Evolutionary conservation across 2,329 filamentous ascomycete species (phyloP), one percentile per base, ranked within the genome.

Genomic region (Ophiocordyceps australis): DNA sequence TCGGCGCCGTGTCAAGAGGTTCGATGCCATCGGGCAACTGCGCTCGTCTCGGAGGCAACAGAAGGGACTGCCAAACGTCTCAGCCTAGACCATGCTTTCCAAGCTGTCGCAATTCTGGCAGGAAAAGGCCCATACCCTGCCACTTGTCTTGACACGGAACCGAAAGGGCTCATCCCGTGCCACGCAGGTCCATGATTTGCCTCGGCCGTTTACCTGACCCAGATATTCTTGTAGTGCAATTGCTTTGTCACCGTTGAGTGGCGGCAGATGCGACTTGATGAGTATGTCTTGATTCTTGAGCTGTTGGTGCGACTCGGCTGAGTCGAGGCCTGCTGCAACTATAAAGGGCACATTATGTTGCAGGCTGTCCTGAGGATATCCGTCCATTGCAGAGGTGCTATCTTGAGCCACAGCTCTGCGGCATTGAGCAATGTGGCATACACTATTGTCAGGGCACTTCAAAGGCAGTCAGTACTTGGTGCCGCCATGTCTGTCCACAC

Each of bases 301-400:
- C 27, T 59, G 59, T 24, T 54, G 54, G 35, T 62, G 52, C 25
- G 56, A 38, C 27, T 52, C 41, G 49, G 53, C 23, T 31, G 39
- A 36, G 44, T 44, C 43, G 52, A 94, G 63, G 9, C 86, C 89
- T 20, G 82, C 82, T 18, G 92, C 65, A 24, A 91, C 59, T 32
- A 95, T 55, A 30, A 93, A 64, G 19, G 86, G 86, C 40, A 91
- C 64, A 52, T 89, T 91, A 53, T 89, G 83, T 46, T 74, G 70
- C 48, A 92, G 61, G 56, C 85, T 92, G 50, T 75, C 76, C 30
- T 56, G 48, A 28, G 79, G 77, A 52, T 82, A 86, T 40, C 67
- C 78, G 50, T 89, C 77, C 80, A 89, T 89, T 34, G 38, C 43
- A 32, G 13, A 30, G 30, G 32, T 30, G 10, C n/a, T n/a, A n/a